Base-by-base conservation (phyloP, 2,329 filamentous ascomycete species). In the Fusarium coffeatum region DNA sequence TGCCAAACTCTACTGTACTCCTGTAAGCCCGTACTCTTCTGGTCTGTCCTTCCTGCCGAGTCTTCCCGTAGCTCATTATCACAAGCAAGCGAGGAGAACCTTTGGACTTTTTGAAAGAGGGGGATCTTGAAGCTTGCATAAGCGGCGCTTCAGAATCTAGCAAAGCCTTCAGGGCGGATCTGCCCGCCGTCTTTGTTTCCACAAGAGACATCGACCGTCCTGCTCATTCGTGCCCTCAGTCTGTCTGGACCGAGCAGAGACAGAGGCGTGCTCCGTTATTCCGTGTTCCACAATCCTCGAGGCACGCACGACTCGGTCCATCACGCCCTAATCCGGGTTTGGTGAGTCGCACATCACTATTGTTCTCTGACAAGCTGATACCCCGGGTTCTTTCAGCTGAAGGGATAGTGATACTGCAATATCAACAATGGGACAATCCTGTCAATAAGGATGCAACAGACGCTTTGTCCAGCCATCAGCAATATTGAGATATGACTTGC, bases 61-160 rank as follows among this genome's bases (percentile, higher is more conserved):
- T 65, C 43, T 67, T 59, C 32, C 72, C 68, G 68, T 63, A 53
- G 46, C 54, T 59, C 46, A 58, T 46, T 27, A 66, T 63, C 42
- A 61, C 56, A 62, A 68, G 59, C 55, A 63, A 51, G 32, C 32
- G 32, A 51, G 48, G 55, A 51, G 53, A 55, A 42, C 49, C 23
- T 30, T 34, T 51, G 54, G 45, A 55, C 25, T 37, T 42, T 37
- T 45, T 48, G 32, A 54, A 51, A 42, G 55, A 47, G 66, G 69
- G 51, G 46, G 16, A 49, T 23, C 49, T 45, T 40, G 61, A 69
- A 71, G 71, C 65, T 70, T 72, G 74, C 75, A 76, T 74, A 77
- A 78, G 76, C 76, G 76, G 54, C 18, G 64, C 66, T 76, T 60
- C 67, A 74, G 53, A 67, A 69, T 71, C 59, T 64, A 72, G 73